phyloP scores from a whole-genome alignment of 2,329 filamentous ascomycete species.

The Fusarium sp. region DNA sequence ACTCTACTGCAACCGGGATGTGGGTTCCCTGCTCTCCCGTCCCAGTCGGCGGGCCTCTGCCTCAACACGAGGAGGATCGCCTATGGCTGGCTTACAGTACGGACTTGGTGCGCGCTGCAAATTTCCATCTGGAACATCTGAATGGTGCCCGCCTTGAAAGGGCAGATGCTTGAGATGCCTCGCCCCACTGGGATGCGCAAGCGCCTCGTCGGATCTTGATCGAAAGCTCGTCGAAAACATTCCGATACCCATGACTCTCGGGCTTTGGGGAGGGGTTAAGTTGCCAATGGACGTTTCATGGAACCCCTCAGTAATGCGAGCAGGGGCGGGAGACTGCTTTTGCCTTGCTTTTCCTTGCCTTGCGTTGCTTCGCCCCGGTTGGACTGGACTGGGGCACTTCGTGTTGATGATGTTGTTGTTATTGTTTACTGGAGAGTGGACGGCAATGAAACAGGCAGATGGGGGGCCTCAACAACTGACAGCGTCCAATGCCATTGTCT shows the following conservation, averaged over 20 bases:
- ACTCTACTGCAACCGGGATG: conserved; percentile 14
- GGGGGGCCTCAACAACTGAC: conserved; percentile 29
- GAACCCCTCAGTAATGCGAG: conserved; percentile 29
- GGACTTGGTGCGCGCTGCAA: conserved; percentile 30
- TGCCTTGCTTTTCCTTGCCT: neutral
- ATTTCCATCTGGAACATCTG: conserved; percentile 38
- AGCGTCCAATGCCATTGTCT: conserved; percentile 9
- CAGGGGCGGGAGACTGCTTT: conserved; percentile 31
- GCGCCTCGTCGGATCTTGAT: conserved; percentile 43
- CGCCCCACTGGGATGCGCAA: conserved; percentile 40
- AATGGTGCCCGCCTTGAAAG: conserved; percentile 43
- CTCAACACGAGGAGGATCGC: conserved; percentile 39
- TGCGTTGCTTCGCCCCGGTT: neutral
- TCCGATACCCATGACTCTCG: conserved; percentile 36
- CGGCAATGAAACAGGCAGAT: conserved; percentile 8
- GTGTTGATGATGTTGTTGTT: conserved; percentile 22
- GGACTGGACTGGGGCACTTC: neutral
- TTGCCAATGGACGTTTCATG: conserved; percentile 30
- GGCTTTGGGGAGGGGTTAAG: neutral
- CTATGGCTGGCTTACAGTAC: conserved; percentile 29
- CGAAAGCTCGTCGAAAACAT: conserved; percentile 36
- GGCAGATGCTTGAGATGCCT: conserved; percentile 21
- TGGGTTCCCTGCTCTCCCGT: conserved; percentile 19
- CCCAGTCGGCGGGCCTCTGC: conserved; percentile 26
- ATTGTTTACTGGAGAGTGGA: conserved; percentile 11